Evolutionary conservation across 2,329 filamentous ascomycete species (phyloP).

Genomic region (Botrytis paeoniae): DNA sequence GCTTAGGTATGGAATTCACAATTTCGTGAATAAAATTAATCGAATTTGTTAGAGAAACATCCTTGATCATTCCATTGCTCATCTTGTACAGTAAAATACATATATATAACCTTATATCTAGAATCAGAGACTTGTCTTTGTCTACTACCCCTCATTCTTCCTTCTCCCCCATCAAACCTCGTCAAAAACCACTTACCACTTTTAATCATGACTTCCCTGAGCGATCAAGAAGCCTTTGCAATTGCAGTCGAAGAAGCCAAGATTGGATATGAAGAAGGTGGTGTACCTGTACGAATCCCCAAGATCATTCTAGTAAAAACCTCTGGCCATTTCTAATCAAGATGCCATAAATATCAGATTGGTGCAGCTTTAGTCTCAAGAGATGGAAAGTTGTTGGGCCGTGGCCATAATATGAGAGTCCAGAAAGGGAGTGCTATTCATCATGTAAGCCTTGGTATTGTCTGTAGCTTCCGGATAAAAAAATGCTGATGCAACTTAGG

Average conservation of each 20-base stretch:
- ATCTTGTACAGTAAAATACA: not conserved
- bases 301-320: not conserved
- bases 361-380: constrained; percentile 60
- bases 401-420: constrained; percentile 72
- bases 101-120: not conserved
- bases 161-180: not conserved
- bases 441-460: constrained; percentile 52
- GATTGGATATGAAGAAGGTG: constrained; percentile 46
- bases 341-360: constrained; percentile 40
- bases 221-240: constrained; percentile 44
- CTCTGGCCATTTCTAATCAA: not conserved
- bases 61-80: not conserved
- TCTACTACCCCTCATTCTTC: not conserved
- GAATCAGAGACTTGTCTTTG: not conserved
- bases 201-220: constrained; percentile 21
- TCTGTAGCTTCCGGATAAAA: not conserved
- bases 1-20: not conserved
- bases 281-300: constrained; percentile 44
- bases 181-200: not conserved
- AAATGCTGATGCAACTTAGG: constrained; percentile 46
- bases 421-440: constrained; percentile 69
- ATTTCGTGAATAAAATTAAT: not conserved
- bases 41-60: not conserved
- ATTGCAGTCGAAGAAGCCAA: constrained; percentile 49
- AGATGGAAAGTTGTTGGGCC: constrained; percentile 67